phyloP scores from a whole-genome alignment of 331 rosid genomes.

The Malus hybrid region DNA sequence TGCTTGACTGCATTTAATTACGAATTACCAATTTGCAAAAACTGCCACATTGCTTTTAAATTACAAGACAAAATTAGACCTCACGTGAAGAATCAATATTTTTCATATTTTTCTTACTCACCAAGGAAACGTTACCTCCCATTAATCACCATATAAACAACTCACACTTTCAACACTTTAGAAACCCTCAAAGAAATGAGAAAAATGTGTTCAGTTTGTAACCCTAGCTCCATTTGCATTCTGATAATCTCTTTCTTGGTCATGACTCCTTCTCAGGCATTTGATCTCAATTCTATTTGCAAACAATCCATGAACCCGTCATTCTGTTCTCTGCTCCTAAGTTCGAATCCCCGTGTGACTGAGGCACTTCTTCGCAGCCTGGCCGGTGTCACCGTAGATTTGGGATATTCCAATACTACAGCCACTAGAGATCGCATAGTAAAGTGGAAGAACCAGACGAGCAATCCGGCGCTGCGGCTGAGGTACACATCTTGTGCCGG shows the following conservation, averaged over 20 bases:
- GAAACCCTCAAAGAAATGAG: background rate
- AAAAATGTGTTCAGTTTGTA: background rate
- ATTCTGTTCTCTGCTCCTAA: background rate
- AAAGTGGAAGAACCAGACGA: background rate
- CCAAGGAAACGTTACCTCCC: background rate
- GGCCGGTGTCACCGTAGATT: background rate
- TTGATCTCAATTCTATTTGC: background rate
- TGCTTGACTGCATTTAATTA: background rate
- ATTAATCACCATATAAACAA: background rate
- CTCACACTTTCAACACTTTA: background rate
- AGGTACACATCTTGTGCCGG: constrained; percentile 6
- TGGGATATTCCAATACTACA: background rate
- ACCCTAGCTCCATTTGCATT: background rate
- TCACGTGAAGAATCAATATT: background rate
- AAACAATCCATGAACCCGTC: constrained; percentile 9
- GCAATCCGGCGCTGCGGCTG: background rate
- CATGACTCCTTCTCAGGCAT: background rate
- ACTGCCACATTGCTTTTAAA: background rate
- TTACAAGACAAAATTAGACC: background rate
- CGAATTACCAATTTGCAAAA: background rate
- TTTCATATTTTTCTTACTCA: background rate
- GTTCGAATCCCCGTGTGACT: background rate
- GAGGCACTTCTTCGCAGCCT: background rate
- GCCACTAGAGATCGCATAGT: background rate
- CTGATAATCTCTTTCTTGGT: background rate